Base-by-base conservation (phyloP, 169 alveolate species). In the Eimeria acervulina region DNA sequence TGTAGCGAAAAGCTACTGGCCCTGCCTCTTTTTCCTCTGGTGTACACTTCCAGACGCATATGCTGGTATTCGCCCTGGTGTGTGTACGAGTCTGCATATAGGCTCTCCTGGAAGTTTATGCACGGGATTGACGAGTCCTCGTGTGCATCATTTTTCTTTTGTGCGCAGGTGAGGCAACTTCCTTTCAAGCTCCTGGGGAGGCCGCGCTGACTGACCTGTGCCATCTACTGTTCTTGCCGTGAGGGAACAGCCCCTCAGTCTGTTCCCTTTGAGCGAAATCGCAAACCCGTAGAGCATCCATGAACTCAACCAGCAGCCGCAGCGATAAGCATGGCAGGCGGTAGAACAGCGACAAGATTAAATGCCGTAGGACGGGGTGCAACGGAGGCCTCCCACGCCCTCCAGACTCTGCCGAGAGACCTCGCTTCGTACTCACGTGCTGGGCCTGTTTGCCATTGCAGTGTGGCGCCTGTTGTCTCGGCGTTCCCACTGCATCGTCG, bases 181-280 rank as follows among this genome's bases (percentile, higher is more conserved):
- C n/a, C n/a, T n/a, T n/a, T 51, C 59, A 12, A 6, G 78, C 78
- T 31, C 6, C 23, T 23, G 26, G 78, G 78, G 6, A 1, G 31
- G 78, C 44, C 44, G 6, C 31, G 8, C 21, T 68, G 26, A 23
- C 90, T 80, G 44, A 84, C 92, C 92, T 28, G 76, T 33, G 74
- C 92, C 92, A 84, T 40, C 92, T 40, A n/a, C 66, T 10, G 92
- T 26, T n/a, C 76, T 84, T 84, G 51, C 78, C 92, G 40, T 84
- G 92, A 15, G 92, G 92, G 31, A 31, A 47, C 10, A 52, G 78
- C n/a, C 61, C 55, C 42, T 52, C 92, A 13, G n/a, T n/a, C 38
- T n/a, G 47, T 40, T 55, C 92, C 36, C 92, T 84, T 51, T 31
- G 76, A 17, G 42, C 59, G 5, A 84, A 55, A 1, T 33, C 92